Percentiles rank a stretch among this genome's conserved stretches.
phyloP scores from a whole-genome alignment of 1,284 basidiomycete genomes.

The Trichosporon faecale region DNA sequence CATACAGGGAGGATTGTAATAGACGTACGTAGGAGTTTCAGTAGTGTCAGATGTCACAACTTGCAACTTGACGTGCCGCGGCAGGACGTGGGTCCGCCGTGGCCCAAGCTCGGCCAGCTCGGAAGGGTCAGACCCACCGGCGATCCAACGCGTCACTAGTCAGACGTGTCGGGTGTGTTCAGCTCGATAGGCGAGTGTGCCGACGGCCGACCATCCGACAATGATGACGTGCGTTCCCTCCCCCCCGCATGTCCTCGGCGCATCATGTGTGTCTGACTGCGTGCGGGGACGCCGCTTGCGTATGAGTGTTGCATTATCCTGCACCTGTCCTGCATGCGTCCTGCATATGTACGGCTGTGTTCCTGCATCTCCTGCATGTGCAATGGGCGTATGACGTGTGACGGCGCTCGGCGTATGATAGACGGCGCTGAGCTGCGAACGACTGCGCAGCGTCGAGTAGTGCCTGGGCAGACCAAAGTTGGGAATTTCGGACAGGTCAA shows the following conservation, averaged over 20 bases:
- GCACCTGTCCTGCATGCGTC: not conserved
- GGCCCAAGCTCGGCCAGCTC: too few relatives aligned
- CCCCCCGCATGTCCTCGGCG: not conserved
- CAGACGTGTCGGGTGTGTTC: not conserved
- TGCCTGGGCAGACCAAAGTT: constrained; percentile 1
- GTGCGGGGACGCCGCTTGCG: not conserved
- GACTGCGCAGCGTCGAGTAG: not conserved
- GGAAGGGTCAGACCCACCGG: not conserved
- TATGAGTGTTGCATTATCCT: not conserved
- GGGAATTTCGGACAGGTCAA: not conserved
- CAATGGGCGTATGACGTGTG: not conserved
- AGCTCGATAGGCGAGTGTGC: not conserved
- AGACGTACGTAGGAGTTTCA: not conserved
- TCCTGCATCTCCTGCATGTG: too few relatives aligned
- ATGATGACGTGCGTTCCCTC: not conserved
- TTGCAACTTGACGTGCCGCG: not conserved
- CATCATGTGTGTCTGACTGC: too few relatives aligned
- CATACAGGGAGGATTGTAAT: not conserved
- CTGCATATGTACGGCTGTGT: not conserved
- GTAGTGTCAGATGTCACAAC: not conserved
- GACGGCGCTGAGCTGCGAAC: too few relatives aligned
- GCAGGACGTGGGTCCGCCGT: not conserved
- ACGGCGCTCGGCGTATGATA: too few relatives aligned
- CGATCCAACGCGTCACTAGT: not conserved
- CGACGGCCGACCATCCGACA: not conserved